Base-by-base conservation (phyloP, 2,329 filamentous ascomycete species). In the Ceratocystiopsis brevicomis region DNA sequence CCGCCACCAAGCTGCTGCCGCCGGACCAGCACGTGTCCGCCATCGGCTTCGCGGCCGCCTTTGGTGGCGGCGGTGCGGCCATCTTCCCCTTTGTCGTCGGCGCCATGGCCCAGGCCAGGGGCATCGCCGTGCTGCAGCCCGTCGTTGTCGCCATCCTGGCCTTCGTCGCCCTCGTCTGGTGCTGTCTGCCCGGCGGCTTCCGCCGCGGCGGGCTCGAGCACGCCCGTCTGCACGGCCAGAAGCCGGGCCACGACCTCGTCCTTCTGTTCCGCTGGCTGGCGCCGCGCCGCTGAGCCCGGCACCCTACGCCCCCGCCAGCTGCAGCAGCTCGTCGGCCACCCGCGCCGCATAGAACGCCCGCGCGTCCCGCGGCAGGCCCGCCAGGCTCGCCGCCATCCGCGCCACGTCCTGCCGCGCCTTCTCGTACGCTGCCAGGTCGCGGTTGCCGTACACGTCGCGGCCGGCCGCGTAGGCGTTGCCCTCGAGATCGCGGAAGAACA, bases 361-460 rank as follows among this genome's bases (percentile, higher is more conserved):
- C 47, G 81, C 70, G 51, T 81, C 76, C 21, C 59, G 56, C 3
- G 83, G 80, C 25, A 88, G 50, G 11, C 65, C 71, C 36, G 70
- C 67, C 54, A 88, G 85, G 3, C 66, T 66, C 47, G 67, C 73
- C 0, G 63, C 60, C 21, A 93, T 77, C 50, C 73, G 78, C 38
- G 71, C 67, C 6, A 92, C 60, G 52, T 88, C 81, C 49, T 72
- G 68, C 42, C 86, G 68, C 0, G 81, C 82, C 53, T 81, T 85
- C 56, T 93, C 84, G 55, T 92, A 93, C 1, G 79, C 81, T 36
- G 80, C 78, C 41, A 94, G 58, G 58, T 94, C 87, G 36, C 84
- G 69, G 55, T 93, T 94, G 1, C 83, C 86, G 55, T 94, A 94
- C 0, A 93, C 79, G 56, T 94, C 86, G 50, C 77, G 71, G 1